These are phyloP conservation scores for Mycena galericulata DNA, from an alignment of 768 basidiomycete genomes.

Conservation along the genomic window DNA sequence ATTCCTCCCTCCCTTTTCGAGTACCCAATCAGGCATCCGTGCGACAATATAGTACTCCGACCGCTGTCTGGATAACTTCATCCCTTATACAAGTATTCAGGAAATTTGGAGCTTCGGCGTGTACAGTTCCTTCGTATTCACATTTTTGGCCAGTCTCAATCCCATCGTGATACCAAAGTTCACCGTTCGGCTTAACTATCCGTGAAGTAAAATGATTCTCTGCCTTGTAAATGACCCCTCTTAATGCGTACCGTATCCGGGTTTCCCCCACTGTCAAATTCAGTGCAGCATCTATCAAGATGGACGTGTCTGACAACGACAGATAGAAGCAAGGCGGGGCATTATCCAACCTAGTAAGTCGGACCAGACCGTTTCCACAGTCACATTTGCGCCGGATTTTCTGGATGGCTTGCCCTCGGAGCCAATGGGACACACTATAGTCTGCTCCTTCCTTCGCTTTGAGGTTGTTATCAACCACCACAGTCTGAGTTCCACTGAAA, in stretches of 20 bases:
- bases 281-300: neutral
- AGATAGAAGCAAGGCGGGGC: neutral
- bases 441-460: no score
- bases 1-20: no score
- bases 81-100: no score
- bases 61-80: no score
- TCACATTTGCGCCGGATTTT: neutral
- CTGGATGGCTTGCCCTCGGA: neutral
- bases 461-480: no score
- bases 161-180: neutral
- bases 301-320: neutral
- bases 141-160: neutral
- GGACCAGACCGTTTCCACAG: neutral
- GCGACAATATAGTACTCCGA: no score
- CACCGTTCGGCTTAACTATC: neutral
- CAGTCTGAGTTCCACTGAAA: neutral
- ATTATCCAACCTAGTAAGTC: neutral
- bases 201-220: neutral
- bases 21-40: no score
- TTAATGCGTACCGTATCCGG: neutral
- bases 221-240: neutral
- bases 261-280: neutral
- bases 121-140: no score
- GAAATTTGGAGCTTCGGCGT: no score
- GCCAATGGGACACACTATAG: neutral